These are phyloP conservation scores for Neonectria ditissima DNA, from an alignment of 2,329 filamentous ascomycete genomes.

Conservation along the genomic window DNA sequence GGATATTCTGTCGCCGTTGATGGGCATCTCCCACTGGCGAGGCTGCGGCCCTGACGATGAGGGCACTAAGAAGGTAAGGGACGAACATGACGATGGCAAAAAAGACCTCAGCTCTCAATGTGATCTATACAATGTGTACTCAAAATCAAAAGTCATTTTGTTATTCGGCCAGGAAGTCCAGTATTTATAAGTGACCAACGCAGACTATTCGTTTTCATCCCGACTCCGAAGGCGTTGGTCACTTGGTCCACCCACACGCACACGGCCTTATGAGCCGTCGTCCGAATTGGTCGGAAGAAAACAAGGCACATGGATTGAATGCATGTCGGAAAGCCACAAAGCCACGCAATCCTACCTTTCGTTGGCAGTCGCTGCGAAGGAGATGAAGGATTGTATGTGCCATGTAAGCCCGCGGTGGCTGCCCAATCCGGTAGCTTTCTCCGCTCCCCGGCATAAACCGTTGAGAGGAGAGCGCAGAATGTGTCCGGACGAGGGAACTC, in stretches of 20 bases:
- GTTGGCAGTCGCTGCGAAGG: constrained; percentile 2
- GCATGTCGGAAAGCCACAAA: constrained; percentile 6
- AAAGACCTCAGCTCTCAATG: not conserved
- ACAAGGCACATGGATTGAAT: constrained; percentile 1
- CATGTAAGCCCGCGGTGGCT: not conserved
- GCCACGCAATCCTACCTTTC: constrained; percentile 12
- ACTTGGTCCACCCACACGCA: constrained; percentile 9
- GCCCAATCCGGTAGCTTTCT: not conserved
- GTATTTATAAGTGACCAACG: constrained; percentile 13
- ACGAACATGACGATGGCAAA: constrained; percentile 2
- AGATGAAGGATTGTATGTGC: not conserved
- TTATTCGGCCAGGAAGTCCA: not conserved
- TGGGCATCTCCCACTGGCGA: not conserved
- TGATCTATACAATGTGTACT: constrained; percentile 9
- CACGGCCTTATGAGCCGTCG: constrained; percentile 2
- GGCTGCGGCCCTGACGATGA: not conserved
- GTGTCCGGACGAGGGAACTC: not conserved
- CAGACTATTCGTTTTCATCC: not conserved
- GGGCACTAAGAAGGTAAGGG: not conserved
- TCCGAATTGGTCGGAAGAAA: not conserved
- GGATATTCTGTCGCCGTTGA: constrained; percentile 14
- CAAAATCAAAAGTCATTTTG: not conserved
- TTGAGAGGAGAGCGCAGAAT: not conserved
- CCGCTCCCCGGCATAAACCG: not conserved
- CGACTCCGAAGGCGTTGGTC: not conserved